Evolutionary conservation across 192 early-diverging fungal species (phyloP).

Genomic region (Phlyctochytrium planicorne): DNA sequence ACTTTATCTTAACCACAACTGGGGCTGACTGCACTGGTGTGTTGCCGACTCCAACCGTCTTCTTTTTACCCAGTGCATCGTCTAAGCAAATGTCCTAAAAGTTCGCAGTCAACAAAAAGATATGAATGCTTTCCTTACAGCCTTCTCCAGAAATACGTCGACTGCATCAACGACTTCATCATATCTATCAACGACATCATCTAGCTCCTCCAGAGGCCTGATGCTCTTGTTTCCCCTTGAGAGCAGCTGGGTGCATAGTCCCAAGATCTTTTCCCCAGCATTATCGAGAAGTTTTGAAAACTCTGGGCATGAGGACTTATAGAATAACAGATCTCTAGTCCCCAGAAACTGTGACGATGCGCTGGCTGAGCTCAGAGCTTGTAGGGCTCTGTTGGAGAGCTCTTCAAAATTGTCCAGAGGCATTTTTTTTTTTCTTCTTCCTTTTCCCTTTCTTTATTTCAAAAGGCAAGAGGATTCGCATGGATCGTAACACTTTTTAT

Average conservation of each 20-base stretch:
- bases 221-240: background rate
- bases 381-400: too few relatives aligned
- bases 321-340: conserved; percentile 34
- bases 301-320: conserved; percentile 13
- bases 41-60: background rate
- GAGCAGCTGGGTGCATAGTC: conserved; percentile 24
- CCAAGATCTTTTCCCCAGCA: conserved; percentile 17
- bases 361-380: background rate
- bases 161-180: conserved; percentile 66
- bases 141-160: conserved; percentile 80
- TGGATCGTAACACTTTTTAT: conserved; percentile 81
- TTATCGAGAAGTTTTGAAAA: conserved; percentile 18
- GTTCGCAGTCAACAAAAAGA: conserved; percentile 4
- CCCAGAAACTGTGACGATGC: conserved; percentile 24
- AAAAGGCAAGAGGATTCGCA: conserved; percentile 93
- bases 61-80: conserved; percentile 52
- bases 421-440: too few relatives aligned
- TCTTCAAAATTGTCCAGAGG: too few relatives aligned
- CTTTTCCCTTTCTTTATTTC: too few relatives aligned
- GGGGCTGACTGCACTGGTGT: conserved; percentile 3
- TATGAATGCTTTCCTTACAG: conserved; percentile 63
- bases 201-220: conserved; percentile 48
- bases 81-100: conserved; percentile 73
- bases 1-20: conserved; percentile 14
- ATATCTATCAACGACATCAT: conserved; percentile 70